Evolutionary conservation across 202 grass and related monocot species (phyloP).

Genomic region (Digitaria exilis): DNA sequence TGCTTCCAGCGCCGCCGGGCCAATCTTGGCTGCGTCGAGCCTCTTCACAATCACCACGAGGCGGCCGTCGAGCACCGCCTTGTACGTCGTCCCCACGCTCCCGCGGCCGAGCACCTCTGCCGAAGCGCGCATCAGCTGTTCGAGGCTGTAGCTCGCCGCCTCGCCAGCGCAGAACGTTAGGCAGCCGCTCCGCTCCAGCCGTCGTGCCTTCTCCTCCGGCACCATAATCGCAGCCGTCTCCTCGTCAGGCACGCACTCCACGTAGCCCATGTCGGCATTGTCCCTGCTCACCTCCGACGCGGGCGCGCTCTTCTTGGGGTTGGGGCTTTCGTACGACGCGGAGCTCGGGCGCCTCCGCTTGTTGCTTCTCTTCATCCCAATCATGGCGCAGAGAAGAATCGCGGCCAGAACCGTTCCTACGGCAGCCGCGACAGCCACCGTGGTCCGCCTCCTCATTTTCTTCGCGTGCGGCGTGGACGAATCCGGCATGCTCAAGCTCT

Average conservation of each 20-base stretch:
- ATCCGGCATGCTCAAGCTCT: slow-evolving; percentile 45
- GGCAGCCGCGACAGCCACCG: slow-evolving; percentile 44
- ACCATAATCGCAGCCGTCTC: slow-evolving; percentile 69
- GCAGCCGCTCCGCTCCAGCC: slow-evolving; percentile 82
- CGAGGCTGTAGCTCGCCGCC: slow-evolving; percentile 67
- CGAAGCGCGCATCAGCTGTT: slow-evolving; percentile 94
- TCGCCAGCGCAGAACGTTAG: slow-evolving; percentile 91
- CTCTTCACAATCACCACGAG: slow-evolving; percentile 84
- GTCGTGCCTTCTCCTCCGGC: slow-evolving; percentile 79
- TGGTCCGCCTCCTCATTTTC: slow-evolving; percentile 36
- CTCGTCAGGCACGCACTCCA: slow-evolving; percentile 55
- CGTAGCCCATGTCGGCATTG: slow-evolving; percentile 41
- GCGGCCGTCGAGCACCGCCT: slow-evolving; percentile 71
- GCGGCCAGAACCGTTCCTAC: slow-evolving; percentile 38
- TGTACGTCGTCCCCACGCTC: slow-evolving; percentile 89
- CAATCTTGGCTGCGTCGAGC: slow-evolving; percentile 75
- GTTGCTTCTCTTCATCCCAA: slow-evolving; percentile 55
- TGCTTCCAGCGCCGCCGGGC: slow-evolving; percentile 52
- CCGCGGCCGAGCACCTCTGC: slow-evolving; percentile 92
- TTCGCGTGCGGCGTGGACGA: slow-evolving; percentile 50
- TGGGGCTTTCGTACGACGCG: slow-evolving; percentile 35
- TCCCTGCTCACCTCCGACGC: slow-evolving; percentile 53
- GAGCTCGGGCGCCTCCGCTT: slow-evolving; percentile 39
- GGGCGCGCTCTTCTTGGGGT: slow-evolving; percentile 52
- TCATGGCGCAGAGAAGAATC: slow-evolving; percentile 44